A percentile compares a stretch with the other conserved stretches of the same genome.
Evolutionary conservation across 352 stramenopile species (phyloP).

Genomic region (Phytophthora citricola): DNA sequence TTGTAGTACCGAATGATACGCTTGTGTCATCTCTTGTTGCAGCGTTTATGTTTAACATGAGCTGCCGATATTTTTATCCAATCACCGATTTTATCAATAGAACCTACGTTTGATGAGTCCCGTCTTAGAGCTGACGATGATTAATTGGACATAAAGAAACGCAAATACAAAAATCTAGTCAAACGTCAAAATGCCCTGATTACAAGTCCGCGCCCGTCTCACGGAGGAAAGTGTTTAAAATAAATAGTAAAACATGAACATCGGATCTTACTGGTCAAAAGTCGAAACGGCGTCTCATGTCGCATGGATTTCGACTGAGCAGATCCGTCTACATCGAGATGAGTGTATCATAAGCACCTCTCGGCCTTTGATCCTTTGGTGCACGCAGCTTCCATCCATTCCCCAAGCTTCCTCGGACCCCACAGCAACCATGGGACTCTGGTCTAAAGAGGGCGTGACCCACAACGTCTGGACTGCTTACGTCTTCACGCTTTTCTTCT

Average conservation of each 20-base stretch:
- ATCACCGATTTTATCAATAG: no score
- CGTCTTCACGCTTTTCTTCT: slow-evolving; percentile 81
- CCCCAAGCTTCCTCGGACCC: slow-evolving; percentile 1
- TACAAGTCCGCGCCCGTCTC: no score
- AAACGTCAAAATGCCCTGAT: no score
- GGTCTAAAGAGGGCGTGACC: slow-evolving; percentile 25
- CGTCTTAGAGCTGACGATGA: no score
- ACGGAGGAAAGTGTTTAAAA: no score
- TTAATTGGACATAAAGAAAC: no score
- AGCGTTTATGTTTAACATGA: not conserved
- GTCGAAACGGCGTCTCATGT: slow-evolving; percentile 24
- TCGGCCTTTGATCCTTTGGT: slow-evolving; percentile 5
- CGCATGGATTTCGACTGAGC: not conserved
- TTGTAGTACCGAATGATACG: no score
- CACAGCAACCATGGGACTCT: slow-evolving; percentile 25
- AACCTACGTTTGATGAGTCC: no score
- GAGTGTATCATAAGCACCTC: slow-evolving; percentile 20
- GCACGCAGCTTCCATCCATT: slow-evolving; percentile 1
- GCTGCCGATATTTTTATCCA: no score
- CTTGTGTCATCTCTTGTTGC: not conserved
- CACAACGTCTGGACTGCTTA: slow-evolving; percentile 78
- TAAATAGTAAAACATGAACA: no score
- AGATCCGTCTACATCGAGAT: slow-evolving; percentile 11
- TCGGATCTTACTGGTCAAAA: slow-evolving; percentile 9
- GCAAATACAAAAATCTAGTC: no score